Evolutionary conservation across 2,329 filamentous ascomycete genomes (phyloP).

Genomic region (Pseudogymnoascus sp.): DNA sequence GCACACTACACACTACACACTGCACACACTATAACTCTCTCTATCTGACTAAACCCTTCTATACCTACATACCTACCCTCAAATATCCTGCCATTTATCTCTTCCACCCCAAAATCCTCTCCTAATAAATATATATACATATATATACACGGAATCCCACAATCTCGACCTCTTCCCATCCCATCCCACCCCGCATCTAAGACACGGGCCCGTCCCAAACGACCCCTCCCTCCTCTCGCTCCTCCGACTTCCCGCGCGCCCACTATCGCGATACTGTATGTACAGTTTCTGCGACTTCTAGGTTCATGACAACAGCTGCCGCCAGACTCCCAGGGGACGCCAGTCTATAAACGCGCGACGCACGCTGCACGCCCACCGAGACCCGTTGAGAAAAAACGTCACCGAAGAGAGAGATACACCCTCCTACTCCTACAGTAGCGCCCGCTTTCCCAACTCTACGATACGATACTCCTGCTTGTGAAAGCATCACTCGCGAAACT

Average conservation of each 20-base stretch:
- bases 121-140: neutral
- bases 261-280: neutral
- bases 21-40: neutral
- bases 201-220: neutral
- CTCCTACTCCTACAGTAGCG: neutral
- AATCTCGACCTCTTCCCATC: neutral
- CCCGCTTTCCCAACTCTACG: neutral
- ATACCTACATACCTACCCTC: neutral
- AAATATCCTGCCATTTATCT: neutral
- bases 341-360: neutral
- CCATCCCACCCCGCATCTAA: neutral
- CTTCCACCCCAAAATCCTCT: neutral
- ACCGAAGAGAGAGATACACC: neutral
- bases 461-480: neutral
- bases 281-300: neutral
- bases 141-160: neutral
- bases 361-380: neutral
- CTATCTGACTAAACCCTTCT: neutral
- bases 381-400: neutral
- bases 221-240: neutral
- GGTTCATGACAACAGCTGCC: neutral
- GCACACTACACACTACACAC: neutral
- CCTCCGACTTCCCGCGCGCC: neutral
- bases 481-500: neutral
- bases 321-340: neutral